Base-by-base conservation (phyloP, 2,329 filamentous ascomycete species). In the Exophiala lecanii-corni region DNA sequence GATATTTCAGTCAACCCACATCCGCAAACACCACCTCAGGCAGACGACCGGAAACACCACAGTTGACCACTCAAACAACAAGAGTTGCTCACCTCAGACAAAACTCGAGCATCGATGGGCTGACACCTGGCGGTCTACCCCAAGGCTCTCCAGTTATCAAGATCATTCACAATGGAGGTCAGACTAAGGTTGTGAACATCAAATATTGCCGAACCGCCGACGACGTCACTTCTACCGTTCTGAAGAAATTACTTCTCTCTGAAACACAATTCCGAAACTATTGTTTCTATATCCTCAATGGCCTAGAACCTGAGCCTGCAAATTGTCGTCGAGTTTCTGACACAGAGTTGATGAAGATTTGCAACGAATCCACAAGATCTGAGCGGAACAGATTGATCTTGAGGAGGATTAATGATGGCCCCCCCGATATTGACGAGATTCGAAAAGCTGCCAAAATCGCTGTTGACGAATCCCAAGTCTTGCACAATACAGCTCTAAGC, bases 191-290 rank as follows among this genome's bases (percentile, higher is more conserved):
- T 17, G 82, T 98, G 59, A 92, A 92, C 64, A 89, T 97, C 54
- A 84, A 88, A 52, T 86, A 86, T 53, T 96, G 89, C 73, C 89
- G 82, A 59, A 92, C 85, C 4, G 86, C 88, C 48, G 92, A 96
- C 58, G 89, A 97, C 55, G 86, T 97, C 39, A 91, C 96, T 72
- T 77, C 89, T 34, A 84, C 87, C 48, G 94, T 92, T 0, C 69
- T 97, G 33, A 81, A 84, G 55, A 97, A 97, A 63, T 86, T 95
- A 51, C 81, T 82, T 30, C 75, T 95, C 20, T 86, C 89, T 16
- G 89, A 95, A 60, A 86, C 91, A 50, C 89, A 96, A 58, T 86
- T 92, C 62, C 81, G 89, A 57, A 95, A 94, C 59, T 97, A 95
- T 68, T 96, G 89, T 70, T 97, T 98, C 69, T 97, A 92, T 73